Evolutionary conservation across 148 eudicot genomes (phyloP).

Genomic region (Vaccinium darrowii): DNA sequence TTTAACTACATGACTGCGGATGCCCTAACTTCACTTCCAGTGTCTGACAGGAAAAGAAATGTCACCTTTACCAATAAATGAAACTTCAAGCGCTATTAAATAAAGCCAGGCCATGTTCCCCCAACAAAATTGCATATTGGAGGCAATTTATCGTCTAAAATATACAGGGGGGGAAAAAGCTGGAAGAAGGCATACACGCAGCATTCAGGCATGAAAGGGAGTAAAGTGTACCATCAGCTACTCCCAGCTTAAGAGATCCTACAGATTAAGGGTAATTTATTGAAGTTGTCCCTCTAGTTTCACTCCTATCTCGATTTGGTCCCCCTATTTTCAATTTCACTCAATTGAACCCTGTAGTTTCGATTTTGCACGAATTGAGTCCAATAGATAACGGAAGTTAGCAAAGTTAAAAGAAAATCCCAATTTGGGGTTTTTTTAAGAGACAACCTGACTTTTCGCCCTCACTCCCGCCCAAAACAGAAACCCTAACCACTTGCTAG

Average conservation of each 20-base stretch:
- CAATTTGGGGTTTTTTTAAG: too few species aligned
- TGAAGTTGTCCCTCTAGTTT: too few species aligned
- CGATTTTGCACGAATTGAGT: too few species aligned
- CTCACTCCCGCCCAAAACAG: too few species aligned
- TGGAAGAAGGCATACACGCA: background rate
- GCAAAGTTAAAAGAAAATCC: too few species aligned
- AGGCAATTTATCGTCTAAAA: background rate
- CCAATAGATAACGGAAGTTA: too few species aligned
- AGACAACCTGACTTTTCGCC: too few species aligned
- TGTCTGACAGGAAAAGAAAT: slow-evolving; percentile 38
- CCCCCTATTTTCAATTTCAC: too few species aligned
- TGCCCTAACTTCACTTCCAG: slow-evolving; percentile 31
- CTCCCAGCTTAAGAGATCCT: slow-evolving; percentile 15
- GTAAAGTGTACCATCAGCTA: slow-evolving; percentile 1
- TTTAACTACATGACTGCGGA: too few species aligned
- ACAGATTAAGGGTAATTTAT: background rate
- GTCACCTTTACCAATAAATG: slow-evolving; percentile 25
- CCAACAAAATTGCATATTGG: background rate
- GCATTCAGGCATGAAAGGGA: background rate
- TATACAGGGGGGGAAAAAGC: background rate
- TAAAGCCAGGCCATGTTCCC: background rate
- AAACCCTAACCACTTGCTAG: too few species aligned
- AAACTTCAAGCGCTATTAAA: slow-evolving; percentile 14
- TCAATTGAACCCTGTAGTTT: too few species aligned
- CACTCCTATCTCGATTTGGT: too few species aligned